These are phyloP conservation scores for Lachancea meyersii DNA, from an alignment of 805 yeast genomes.

Conservation along the genomic window DNA sequence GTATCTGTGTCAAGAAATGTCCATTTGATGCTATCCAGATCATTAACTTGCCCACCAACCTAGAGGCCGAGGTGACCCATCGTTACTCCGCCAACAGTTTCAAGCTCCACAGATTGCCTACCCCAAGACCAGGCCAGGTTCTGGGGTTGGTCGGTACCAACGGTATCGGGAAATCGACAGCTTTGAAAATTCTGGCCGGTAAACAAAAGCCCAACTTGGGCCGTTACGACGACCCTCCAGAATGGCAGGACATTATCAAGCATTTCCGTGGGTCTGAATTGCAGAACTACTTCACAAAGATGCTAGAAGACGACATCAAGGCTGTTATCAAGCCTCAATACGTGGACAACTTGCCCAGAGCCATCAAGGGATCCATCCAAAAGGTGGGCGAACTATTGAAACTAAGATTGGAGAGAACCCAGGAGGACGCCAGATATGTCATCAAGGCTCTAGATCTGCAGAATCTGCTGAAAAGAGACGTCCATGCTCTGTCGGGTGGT, in stretches of 20 bases:
- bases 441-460: slow-evolving; percentile 67
- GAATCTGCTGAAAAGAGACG: slow-evolving; percentile 78
- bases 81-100: slow-evolving; percentile 97
- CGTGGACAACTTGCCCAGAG: slow-evolving; percentile 95
- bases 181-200: slow-evolving; percentile 93
- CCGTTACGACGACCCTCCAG: slow-evolving; percentile 90
- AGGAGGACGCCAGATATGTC: slow-evolving; percentile 57
- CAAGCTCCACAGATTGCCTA: slow-evolving; percentile 93
- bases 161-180: slow-evolving; percentile 98
- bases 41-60: slow-evolving; percentile 92
- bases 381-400: slow-evolving; percentile 81
- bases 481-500: slow-evolving; percentile 90
- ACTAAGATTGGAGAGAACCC: slow-evolving; percentile 64
- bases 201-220: slow-evolving; percentile 97
- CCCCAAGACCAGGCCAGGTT: slow-evolving; percentile 98
- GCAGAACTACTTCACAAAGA: slow-evolving; percentile 91
- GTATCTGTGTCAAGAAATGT: slow-evolving; percentile 98
- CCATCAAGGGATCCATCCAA: slow-evolving; percentile 82
- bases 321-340: slow-evolving; percentile 99
- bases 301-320: slow-evolving; percentile 87
- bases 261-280: slow-evolving; percentile 95
- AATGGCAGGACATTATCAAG: slow-evolving; percentile 88
- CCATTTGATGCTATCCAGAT: slow-evolving; percentile 96
- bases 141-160: slow-evolving; percentile 96
- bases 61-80: slow-evolving; percentile 89